phyloP scores from a whole-genome alignment of 2,329 filamentous ascomycete species.

The Aspergillus transmontanensis region DNA sequence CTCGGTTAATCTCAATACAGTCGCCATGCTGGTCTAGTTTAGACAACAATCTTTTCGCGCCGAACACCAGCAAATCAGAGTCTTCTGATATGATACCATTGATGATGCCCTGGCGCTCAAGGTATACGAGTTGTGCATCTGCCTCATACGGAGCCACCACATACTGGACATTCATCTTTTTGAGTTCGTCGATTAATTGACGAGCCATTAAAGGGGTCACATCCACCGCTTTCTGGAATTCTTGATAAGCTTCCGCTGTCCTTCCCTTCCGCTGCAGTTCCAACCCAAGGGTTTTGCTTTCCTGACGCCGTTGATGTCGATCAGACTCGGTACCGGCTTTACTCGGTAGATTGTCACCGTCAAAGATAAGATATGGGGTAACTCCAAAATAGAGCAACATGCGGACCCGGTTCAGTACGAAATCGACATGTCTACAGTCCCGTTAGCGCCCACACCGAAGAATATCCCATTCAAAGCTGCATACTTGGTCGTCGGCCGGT shows the following conservation, averaged over 20 bases:
- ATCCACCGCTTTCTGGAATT: conserved; percentile 94
- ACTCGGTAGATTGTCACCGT: conserved; percentile 92
- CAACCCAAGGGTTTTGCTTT: conserved; percentile 73
- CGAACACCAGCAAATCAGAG: conserved; percentile 93
- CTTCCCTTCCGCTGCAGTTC: conserved; percentile 83
- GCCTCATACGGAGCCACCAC: conserved; percentile 97
- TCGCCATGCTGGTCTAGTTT: conserved; percentile 94
- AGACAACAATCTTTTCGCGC: conserved; percentile 84
- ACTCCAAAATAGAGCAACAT: conserved; percentile 95
- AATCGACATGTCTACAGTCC: conserved; percentile 75
- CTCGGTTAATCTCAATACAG: conserved; percentile 86
- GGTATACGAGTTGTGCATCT: conserved; percentile 92
- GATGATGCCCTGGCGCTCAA: conserved; percentile 83
- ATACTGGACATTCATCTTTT: conserved; percentile 76
- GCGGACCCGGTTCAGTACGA: conserved; percentile 82
- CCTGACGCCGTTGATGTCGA: conserved; percentile 72
- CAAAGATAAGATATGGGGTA: conserved; percentile 93
- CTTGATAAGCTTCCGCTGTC: conserved; percentile 74
- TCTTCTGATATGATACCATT: conserved; percentile 92
- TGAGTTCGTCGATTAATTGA: conserved; percentile 87
- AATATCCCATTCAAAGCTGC: conserved; percentile 25
- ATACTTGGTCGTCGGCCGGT: conserved; percentile 84
- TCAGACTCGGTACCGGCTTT: conserved; percentile 85
- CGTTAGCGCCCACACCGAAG: conserved; percentile 53
- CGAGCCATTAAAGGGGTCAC: conserved; percentile 96